phyloP scores from a whole-genome alignment of 2,329 filamentous ascomycete genomes.

The Graphilbum sp. region DNA sequence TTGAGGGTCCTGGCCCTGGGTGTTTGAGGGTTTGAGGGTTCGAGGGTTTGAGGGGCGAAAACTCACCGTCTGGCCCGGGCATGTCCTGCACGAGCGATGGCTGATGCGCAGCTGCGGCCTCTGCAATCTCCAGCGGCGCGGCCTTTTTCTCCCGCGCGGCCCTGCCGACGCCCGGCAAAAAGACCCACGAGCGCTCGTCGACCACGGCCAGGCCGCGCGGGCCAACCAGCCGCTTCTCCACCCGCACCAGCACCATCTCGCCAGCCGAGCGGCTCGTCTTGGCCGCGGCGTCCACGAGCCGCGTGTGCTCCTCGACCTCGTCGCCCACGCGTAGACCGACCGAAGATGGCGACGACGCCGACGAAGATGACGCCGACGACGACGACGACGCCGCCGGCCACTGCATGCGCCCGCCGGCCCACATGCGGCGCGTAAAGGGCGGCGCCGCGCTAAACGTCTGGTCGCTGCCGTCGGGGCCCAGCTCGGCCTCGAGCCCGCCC shows the following conservation, averaged over 20 bases:
- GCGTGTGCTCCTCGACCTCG: background rate
- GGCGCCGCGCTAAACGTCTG: constrained; percentile 38
- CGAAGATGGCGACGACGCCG: too few relatives aligned
- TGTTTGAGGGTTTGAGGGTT: too few relatives aligned
- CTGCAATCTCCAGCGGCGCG: too few relatives aligned
- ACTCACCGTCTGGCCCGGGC: too few relatives aligned
- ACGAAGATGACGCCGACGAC: too few relatives aligned
- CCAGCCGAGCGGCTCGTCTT: constrained; percentile 38
- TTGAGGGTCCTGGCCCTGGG: too few relatives aligned
- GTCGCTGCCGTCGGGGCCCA: constrained; percentile 46
- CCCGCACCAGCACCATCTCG: constrained; percentile 48
- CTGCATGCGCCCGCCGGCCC: constrained; percentile 44
- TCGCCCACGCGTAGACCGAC: background rate
- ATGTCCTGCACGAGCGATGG: too few relatives aligned
- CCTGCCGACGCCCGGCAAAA: too few relatives aligned
- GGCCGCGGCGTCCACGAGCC: constrained; percentile 31
- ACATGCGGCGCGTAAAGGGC: constrained; percentile 50
- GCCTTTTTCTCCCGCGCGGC: too few relatives aligned
- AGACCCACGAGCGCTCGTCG: too few relatives aligned
- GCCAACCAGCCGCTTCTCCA: constrained; percentile 42
- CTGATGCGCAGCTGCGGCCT: too few relatives aligned
- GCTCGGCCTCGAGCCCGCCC: constrained; percentile 30
- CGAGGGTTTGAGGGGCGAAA: too few relatives aligned
- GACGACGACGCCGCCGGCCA: constrained; percentile 19
- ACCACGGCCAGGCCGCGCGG: constrained; percentile 32